Percentiles rank a stretch among this genome's conserved stretches.
phyloP scores from a whole-genome alignment of 1,139 yeast genomes.

The Suhomyces chickasaworum region DNA sequence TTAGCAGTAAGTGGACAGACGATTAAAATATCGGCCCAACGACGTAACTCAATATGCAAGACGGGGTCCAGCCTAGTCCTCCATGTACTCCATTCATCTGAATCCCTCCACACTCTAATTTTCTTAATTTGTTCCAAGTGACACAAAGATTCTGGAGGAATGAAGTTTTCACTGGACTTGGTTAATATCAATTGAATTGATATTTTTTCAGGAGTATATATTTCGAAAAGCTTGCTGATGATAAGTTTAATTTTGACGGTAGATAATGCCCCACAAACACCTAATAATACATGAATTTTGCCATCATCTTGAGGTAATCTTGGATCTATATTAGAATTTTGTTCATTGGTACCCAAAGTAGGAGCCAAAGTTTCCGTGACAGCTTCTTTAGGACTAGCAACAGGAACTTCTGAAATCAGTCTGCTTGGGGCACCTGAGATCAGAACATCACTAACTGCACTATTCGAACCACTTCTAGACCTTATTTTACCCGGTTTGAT shows the following conservation, averaged over 20 bases:
- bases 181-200: slow-evolving; percentile 83
- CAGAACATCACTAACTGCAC: slow-evolving; percentile 9
- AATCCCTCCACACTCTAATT: slow-evolving; percentile 81
- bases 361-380: not conserved
- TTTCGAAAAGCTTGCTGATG: slow-evolving; percentile 73
- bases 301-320: slow-evolving; percentile 90
- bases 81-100: slow-evolving; percentile 94
- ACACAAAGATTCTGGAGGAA: slow-evolving; percentile 56
- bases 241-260: slow-evolving; percentile 75
- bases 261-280: slow-evolving; percentile 88
- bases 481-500: slow-evolving; percentile 52
- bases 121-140: slow-evolving; percentile 39
- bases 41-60: slow-evolving; percentile 84
- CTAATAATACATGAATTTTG: slow-evolving; percentile 79
- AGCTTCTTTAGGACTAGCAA: slow-evolving; percentile 1
- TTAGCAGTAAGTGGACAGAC: slow-evolving; percentile 92
- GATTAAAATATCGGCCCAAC: slow-evolving; percentile 93
- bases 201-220: slow-evolving; percentile 72
- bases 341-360: slow-evolving; percentile 32
- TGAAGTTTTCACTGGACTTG: slow-evolving; percentile 78
- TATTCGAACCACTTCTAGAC: slow-evolving; percentile 44
- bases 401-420: slow-evolving; percentile 6
- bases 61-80: slow-evolving; percentile 84
- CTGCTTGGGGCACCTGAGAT: slow-evolving; percentile 4
- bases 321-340: slow-evolving; percentile 65